Evolutionary conservation across 257 asterid species (phyloP).

Genomic region (Gardenia jasminoides): DNA sequence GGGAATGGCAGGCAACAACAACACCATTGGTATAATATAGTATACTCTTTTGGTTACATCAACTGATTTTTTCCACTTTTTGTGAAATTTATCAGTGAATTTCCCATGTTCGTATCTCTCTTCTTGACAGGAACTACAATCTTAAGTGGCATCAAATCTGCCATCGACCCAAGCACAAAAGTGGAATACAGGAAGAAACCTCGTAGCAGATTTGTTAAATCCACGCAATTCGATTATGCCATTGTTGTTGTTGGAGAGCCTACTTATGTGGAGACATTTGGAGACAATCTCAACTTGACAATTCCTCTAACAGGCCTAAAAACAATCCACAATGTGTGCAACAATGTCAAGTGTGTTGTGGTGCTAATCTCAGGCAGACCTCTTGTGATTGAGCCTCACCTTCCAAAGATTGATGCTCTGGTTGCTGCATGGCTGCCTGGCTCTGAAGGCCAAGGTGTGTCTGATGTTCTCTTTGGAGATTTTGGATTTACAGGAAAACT

Average conservation of each 20-base stretch:
- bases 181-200: conserved; percentile 40
- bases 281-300: conserved; percentile 46
- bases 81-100: background rate
- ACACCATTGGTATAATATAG: conserved; percentile 36
- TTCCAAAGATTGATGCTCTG: conserved; percentile 45
- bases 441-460: conserved; percentile 58
- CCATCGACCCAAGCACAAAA: conserved; percentile 48
- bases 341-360: conserved; percentile 43
- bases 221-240: conserved; percentile 45
- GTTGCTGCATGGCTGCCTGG: conserved; percentile 74
- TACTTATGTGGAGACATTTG: conserved; percentile 45
- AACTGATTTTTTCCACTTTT: background rate
- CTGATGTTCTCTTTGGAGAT: conserved; percentile 57
- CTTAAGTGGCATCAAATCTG: conserved; percentile 41
- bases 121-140: conserved; percentile 49
- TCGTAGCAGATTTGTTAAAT: conserved; percentile 19
- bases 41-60: background rate
- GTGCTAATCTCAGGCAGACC: conserved; percentile 55
- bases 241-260: conserved; percentile 55
- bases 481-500: conserved; percentile 61
- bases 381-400: conserved; percentile 43
- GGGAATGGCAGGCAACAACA: conserved; percentile 52
- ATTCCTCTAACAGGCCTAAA: conserved; percentile 36
- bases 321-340: conserved; percentile 41
- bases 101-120: background rate